These are phyloP conservation scores for Naganishia friedmannii DNA, from an alignment of 768 basidiomycete genomes.

Conservation along the genomic window DNA sequence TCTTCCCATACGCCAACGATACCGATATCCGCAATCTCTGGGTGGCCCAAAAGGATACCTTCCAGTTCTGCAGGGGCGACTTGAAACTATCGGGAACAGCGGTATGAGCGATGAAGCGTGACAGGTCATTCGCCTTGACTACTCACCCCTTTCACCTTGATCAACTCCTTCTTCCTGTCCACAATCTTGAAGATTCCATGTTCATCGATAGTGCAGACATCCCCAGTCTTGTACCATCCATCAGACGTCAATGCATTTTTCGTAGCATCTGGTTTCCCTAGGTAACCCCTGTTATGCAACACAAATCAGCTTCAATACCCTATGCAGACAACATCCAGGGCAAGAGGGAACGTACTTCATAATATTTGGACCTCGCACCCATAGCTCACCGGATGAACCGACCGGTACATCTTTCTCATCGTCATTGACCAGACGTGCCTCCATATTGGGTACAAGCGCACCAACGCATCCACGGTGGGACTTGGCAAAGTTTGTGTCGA, in stretches of 20 bases:
- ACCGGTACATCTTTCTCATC: constrained; percentile 59
- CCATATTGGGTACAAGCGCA: constrained; percentile 67
- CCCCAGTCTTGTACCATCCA: constrained; percentile 82
- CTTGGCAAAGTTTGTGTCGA: constrained; percentile 55
- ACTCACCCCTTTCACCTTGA: constrained; percentile 58
- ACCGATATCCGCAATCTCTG: constrained; percentile 71
- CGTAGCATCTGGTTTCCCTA: constrained; percentile 70
- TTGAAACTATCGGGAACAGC: constrained; percentile 13
- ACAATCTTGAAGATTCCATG: constrained; percentile 66
- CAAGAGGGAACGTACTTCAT: constrained; percentile 60
- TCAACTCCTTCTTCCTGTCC: constrained; percentile 53
- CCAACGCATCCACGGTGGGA: constrained; percentile 66
- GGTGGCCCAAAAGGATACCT: constrained; percentile 67
- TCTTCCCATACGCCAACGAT: constrained; percentile 73
- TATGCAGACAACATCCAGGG: background rate
- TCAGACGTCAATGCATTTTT: constrained; percentile 61
- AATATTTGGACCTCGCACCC: constrained; percentile 70
- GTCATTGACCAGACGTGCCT: constrained; percentile 66
- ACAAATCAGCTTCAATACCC: background rate
- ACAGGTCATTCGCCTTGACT: background rate
- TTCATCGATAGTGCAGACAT: constrained; percentile 64
- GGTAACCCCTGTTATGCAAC: constrained; percentile 60
- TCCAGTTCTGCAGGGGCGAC: constrained; percentile 89
- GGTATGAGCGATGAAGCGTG: background rate
- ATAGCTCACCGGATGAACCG: constrained; percentile 72